A percentile compares a stretch with the other conserved stretches of the same genome.
Evolutionary conservation across 768 basidiomycete genomes (phyloP).

Genomic region (Amanita molliuscula): DNA sequence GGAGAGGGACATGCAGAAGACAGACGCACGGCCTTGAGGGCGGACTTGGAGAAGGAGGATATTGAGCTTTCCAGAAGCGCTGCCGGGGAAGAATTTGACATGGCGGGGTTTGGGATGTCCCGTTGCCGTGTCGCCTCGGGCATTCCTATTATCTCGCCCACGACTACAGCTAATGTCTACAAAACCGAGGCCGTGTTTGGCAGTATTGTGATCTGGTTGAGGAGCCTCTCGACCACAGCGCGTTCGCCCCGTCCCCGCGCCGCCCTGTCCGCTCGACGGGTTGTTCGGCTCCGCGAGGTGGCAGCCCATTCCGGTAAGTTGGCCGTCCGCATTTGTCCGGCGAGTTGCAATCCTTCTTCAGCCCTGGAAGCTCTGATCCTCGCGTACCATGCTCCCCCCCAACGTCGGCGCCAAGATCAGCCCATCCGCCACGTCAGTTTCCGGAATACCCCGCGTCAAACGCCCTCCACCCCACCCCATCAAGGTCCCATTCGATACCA

Average conservation of each 20-base stretch:
- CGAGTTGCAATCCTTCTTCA: not conserved
- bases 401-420: slow-evolving; percentile 42
- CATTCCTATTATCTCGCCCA: no score
- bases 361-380: not conserved
- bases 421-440: slow-evolving; percentile 24
- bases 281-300: not conserved
- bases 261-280: no score
- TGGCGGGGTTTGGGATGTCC: not conserved
- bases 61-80: slow-evolving; percentile 20
- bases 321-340: not conserved
- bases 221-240: no score
- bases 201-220: no score
- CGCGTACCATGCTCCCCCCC: slow-evolving; percentile 27
- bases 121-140: no score
- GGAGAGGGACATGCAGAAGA: not conserved
- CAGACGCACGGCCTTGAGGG: slow-evolving; percentile 19
- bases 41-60: slow-evolving; percentile 18
- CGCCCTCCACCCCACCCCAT: slow-evolving; percentile 18
- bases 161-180: no score
- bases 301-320: not conserved
- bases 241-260: no score
- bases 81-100: slow-evolving; percentile 15
- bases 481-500: slow-evolving; percentile 9
- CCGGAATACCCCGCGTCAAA: slow-evolving; percentile 16
- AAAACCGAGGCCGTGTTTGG: slow-evolving; percentile 1